phyloP scores from a whole-genome alignment of 2,329 filamentous ascomycete genomes.

The Metarhizium robertsii region DNA sequence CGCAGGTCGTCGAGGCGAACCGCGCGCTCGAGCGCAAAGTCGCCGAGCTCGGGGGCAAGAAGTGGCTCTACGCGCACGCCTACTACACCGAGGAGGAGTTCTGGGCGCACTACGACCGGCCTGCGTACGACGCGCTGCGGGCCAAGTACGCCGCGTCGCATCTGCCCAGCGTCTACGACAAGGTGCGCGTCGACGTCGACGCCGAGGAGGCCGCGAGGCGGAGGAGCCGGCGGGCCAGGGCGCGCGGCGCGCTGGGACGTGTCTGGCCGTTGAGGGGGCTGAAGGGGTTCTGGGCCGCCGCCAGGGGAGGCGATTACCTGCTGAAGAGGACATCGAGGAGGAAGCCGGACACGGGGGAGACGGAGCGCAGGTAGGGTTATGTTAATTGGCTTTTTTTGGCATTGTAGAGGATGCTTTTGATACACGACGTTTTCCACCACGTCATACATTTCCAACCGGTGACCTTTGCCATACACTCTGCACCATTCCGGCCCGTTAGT shows the following conservation, averaged over 20 bases:
- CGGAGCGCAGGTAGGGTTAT: too few species aligned
- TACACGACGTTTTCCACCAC: too few species aligned
- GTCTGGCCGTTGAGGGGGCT: slow-evolving; percentile 35
- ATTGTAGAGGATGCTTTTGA: too few species aligned
- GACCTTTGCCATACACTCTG: too few species aligned
- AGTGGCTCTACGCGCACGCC: slow-evolving; percentile 61
- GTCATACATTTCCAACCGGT: too few species aligned
- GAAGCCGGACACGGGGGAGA: background rate
- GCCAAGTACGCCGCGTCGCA: slow-evolving; percentile 48
- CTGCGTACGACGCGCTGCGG: slow-evolving; percentile 49
- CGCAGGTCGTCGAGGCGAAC: slow-evolving; percentile 45
- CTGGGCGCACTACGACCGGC: slow-evolving; percentile 53
- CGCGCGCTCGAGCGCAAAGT: slow-evolving; percentile 51
- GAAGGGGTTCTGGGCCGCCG: slow-evolving; percentile 35
- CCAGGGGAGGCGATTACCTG: slow-evolving; percentile 36
- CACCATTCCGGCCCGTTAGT: slow-evolving; percentile 6
- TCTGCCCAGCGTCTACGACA: slow-evolving; percentile 58
- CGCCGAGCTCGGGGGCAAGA: slow-evolving; percentile 51
- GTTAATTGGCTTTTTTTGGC: too few species aligned
- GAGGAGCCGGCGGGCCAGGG: slow-evolving; percentile 21
- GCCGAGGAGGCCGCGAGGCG: slow-evolving; percentile 20
- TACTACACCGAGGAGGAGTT: slow-evolving; percentile 62
- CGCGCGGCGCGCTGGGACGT: slow-evolving; percentile 15
- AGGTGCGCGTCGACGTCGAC: slow-evolving; percentile 45
- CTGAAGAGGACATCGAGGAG: slow-evolving; percentile 20